These are phyloP conservation scores for Fragilaria radians DNA, from an alignment of 108 stramenopile species.

Conservation along the genomic window DNA sequence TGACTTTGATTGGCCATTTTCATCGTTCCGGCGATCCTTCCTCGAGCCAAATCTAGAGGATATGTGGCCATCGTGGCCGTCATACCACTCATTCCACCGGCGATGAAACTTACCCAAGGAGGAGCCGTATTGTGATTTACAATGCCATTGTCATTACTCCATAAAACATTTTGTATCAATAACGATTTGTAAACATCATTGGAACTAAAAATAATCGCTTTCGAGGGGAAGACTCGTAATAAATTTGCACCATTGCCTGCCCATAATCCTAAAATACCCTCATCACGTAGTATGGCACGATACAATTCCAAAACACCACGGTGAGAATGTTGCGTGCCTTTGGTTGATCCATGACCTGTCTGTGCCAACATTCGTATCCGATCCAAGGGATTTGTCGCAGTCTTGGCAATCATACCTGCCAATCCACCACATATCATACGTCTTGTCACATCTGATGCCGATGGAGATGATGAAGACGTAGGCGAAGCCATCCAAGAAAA, in stretches of 20 bases:
- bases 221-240: conserved; percentile 82
- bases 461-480: background rate
- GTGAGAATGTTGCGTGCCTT: conserved; percentile 4
- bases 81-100: conserved; percentile 84
- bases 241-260: conserved; percentile 89
- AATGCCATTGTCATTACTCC: background rate
- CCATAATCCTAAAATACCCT: conserved; percentile 82
- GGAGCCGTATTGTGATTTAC: conserved; percentile 8
- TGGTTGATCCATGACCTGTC: conserved; percentile 52
- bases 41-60: conserved; percentile 82
- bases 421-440: conserved; percentile 82
- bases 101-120: conserved; percentile 53
- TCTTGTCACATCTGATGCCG: conserved; percentile 61
- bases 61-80: conserved; percentile 74
- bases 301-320: conserved; percentile 37
- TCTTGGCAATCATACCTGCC: conserved; percentile 90
- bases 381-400: conserved; percentile 85
- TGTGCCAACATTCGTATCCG: conserved; percentile 86
- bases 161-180: conserved; percentile 20
- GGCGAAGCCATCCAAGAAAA: background rate
- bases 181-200: conserved; percentile 67
- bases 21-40: conserved; percentile 79
- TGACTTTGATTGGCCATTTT: conserved; percentile 22
- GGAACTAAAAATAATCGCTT: conserved; percentile 70
- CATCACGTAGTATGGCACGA: conserved; percentile 62